Base-by-base conservation (phyloP, 2,329 filamentous ascomycete species). In the Clarireedia monteithiana region DNA sequence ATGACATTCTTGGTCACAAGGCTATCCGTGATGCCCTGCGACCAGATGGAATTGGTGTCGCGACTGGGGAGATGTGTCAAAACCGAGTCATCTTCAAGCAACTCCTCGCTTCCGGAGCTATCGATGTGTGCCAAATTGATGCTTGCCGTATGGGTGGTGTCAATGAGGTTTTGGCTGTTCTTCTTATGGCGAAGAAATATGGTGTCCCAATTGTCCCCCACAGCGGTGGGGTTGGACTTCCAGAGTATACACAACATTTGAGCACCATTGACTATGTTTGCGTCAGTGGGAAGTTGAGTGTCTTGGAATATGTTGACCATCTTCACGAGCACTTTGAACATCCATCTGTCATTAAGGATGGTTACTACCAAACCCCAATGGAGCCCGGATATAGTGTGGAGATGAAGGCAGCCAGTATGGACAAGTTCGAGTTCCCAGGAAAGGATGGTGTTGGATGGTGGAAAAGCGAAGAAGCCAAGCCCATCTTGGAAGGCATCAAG, bases 81-180 rank as follows among this genome's bases (percentile, higher is more conserved):
- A 96, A 95, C 77, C 84, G 91, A 40, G 88, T 95, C 62, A 83
- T 95, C 66, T 95, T 95, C 82, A 96, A 95, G 79, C 91, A 96
- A 73, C 81, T 95, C 59, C 80, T 96, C 51, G 82, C 85, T 69
- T 77, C 83, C 2, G 86, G 86, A 50, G 89, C 90, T 59, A 89
- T 95, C 64, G 90, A 94, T 67, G 83, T 95, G 20, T 90, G 89
- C 70, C 91, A 96, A 72, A 88, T 94, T 64, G 91, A 96, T 66
- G 91, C 91, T 3, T 95, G 90, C 76, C 85, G 91, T 26, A 80
- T 96, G 64, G 91, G 91, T 44, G 90, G 91, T 60, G 89, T 95
- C 47, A 95, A 95, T 73, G 91, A 96, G 73, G 90, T 92, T 26
- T 78, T 96, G 24, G 90, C 91, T n/a, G 90, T 96, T 42, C 74